phyloP scores from a whole-genome alignment of 2,329 filamentous ascomycete genomes.

The Pseudogymnoascus sp. region DNA sequence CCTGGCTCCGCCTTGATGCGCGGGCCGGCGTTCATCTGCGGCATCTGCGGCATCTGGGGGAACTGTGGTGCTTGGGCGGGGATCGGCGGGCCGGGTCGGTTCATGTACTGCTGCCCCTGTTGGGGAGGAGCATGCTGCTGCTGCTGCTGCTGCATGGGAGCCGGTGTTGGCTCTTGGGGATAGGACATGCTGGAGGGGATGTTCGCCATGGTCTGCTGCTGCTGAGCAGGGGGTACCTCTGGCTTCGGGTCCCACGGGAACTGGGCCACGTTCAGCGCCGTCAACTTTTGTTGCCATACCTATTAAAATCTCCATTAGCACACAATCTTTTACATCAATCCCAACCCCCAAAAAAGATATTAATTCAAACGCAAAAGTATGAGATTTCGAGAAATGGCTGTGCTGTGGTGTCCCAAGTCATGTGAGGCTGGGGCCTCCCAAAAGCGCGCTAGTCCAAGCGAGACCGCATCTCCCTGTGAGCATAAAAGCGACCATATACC shows the following conservation, averaged over 20 bases:
- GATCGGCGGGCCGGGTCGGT: constrained; percentile 9
- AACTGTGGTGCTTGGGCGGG: constrained; percentile 10
- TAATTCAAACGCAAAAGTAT: background rate
- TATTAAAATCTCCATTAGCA: constrained; percentile 34
- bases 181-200: constrained; percentile 26
- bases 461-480: constrained; percentile 16
- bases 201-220: constrained; percentile 27
- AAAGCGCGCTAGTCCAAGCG: constrained; percentile 8
- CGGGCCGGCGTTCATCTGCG: constrained; percentile 20
- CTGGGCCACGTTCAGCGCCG: constrained; percentile 71
- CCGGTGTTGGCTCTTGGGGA: constrained; percentile 21
- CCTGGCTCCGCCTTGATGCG: constrained; percentile 39
- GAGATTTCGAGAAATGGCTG: background rate
- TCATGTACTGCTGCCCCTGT: constrained; percentile 9
- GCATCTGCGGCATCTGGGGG: constrained; percentile 11
- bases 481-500: constrained; percentile 53
- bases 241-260: constrained; percentile 95
- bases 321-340: constrained; percentile 14
- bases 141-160: constrained; percentile 17
- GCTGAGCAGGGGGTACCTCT: constrained; percentile 43
- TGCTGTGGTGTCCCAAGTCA: constrained; percentile 3
- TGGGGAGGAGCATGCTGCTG: constrained; percentile 10
- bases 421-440: background rate
- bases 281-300: constrained; percentile 92
- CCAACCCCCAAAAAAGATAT: background rate